Base-by-base conservation (phyloP, 306 rosid species). In the Cyclanthera cordifolia region DNA sequence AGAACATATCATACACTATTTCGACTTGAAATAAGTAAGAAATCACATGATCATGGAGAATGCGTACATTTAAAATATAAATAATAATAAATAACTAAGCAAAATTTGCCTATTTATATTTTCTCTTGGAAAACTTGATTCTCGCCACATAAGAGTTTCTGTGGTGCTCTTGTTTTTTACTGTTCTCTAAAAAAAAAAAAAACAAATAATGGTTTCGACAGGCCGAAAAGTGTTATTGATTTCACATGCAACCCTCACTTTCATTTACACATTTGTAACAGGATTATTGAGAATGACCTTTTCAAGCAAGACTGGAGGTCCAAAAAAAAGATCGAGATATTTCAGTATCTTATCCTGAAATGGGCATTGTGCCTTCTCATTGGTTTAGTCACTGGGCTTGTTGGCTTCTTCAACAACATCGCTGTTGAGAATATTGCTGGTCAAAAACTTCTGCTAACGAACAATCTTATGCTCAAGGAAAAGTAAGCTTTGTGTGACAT, bases 381-480 rank as follows among this genome's bases (percentile, higher is more conserved):
- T 16, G 97, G 97, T 56, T 82, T 87, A 24, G 30, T 66, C 10
- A 90, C 97, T 6, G 95, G 95, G 14, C 78, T 90, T 15, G 82
- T 88, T 72, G 97, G 87, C 70, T 77, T 82, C 75, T 84, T 84
- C 77, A 90, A 84, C 73, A 90, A 77, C 78, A 74, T 87, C 75
- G 87, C 86, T 23, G 95, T 87, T 17, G 97, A 90, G 88, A 90
- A 90, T 60, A 80, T 90, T 54, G 85, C 97, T 39, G 95, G 95
- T 58, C 76, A 66, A 79, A 90, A 87, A 78, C 86, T 90, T 57
- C 72, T 82, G 15, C 49, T 87, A 53, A 87, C 92, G 73, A 78
- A 70, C 47, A 20, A 71, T 77, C 82, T 90, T 79, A 84, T 90
- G 95, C 69, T 82, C 34, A 56, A 77, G 32, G 19, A 72, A 34